phyloP scores from a whole-genome alignment of 768 basidiomycete species.

The Tulasnella sp. region DNA sequence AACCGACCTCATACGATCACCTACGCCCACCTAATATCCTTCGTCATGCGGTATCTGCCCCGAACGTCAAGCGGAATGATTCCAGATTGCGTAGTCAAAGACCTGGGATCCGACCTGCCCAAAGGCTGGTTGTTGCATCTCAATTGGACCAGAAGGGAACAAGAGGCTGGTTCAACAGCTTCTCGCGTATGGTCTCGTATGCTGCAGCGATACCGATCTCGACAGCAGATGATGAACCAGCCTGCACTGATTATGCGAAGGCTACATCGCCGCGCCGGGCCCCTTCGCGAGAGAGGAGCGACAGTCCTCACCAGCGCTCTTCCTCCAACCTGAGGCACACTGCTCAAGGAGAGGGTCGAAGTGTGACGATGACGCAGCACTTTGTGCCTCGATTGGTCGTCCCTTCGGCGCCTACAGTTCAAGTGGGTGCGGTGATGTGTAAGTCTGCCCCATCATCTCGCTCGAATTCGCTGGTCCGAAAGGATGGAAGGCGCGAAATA shows the following conservation, averaged over 20 bases:
- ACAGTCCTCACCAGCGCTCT: not conserved
- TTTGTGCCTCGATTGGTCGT: not conserved
- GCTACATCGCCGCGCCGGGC: not conserved
- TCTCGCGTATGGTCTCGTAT: not conserved
- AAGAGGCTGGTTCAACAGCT: not conserved
- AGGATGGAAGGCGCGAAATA: not conserved
- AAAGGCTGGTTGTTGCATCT: not conserved
- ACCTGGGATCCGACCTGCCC: too few species aligned
- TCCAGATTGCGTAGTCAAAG: too few species aligned
- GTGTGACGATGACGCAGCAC: not conserved
- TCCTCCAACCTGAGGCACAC: not conserved
- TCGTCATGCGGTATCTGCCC: not conserved
- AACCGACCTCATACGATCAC: too few species aligned
- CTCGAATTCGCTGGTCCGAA: not conserved
- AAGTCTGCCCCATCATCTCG: slow-evolving; percentile 1
- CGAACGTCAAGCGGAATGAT: too few species aligned
- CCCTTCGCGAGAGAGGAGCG: not conserved
- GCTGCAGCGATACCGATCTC: not conserved
- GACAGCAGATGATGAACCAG: not conserved
- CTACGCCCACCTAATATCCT: not conserved
- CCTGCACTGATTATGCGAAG: not conserved
- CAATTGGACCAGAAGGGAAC: not conserved
- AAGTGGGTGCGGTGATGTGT: slow-evolving; percentile 2
- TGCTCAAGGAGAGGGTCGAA: too few species aligned
- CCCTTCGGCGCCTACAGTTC: not conserved